These are phyloP conservation scores for Colletotrichum sidae DNA, from an alignment of 2,329 filamentous ascomycete genomes.

Conservation along the genomic window DNA sequence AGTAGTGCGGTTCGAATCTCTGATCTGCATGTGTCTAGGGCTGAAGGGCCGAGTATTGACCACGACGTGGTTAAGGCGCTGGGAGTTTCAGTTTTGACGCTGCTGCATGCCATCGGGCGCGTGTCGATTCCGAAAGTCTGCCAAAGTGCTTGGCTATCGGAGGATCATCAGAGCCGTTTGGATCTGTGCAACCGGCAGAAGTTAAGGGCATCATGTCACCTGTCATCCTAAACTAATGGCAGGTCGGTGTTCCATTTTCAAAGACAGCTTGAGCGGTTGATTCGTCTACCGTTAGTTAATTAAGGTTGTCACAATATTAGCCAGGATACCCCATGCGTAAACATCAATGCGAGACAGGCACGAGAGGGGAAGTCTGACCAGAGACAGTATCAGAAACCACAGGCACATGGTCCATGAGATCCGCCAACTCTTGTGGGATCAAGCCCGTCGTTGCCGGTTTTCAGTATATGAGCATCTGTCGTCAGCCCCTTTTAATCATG, in stretches of 20 bases:
- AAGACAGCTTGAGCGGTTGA: slow-evolving; percentile 16
- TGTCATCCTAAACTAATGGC: slow-evolving; percentile 29
- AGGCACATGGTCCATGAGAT: background rate
- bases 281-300: slow-evolving; percentile 2
- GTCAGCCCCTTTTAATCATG: background rate
- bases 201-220: slow-evolving; percentile 27
- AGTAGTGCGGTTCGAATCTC: slow-evolving; percentile 13
- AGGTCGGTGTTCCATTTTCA: slow-evolving; percentile 9
- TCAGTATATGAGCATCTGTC: slow-evolving; percentile 19
- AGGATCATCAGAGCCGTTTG: slow-evolving; percentile 1
- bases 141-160: background rate
- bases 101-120: background rate
- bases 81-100: slow-evolving; percentile 5
- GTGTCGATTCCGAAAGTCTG: background rate
- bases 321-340: slow-evolving; percentile 1
- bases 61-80: background rate
- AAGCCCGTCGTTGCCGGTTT: slow-evolving; percentile 25
- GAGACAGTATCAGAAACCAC: background rate
- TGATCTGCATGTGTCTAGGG: slow-evolving; percentile 9
- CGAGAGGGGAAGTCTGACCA: background rate
- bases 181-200: background rate
- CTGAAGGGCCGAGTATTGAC: slow-evolving; percentile 3
- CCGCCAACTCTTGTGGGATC: background rate
- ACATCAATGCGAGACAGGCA: slow-evolving; percentile 14
- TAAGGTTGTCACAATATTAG: slow-evolving; percentile 20